Evolutionary conservation across 768 basidiomycete genomes (phyloP), one percentile per base, ranked within the genome.

Genomic region (Glaciozyma martinii): DNA sequence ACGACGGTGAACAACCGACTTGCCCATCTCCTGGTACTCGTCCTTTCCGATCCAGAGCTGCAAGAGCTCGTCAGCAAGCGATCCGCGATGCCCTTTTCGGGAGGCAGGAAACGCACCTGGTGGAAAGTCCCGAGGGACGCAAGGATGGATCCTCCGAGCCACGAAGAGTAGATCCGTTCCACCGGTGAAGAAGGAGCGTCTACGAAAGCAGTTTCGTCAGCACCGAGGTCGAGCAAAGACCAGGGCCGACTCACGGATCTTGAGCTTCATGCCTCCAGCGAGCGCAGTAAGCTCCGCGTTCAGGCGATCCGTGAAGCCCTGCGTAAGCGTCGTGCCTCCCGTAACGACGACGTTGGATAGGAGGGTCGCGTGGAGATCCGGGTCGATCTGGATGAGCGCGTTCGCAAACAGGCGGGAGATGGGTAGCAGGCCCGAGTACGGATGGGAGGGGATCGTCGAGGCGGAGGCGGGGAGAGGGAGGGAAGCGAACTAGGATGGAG

Each of bases 51-150:
- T 91, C 91, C 91, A 93, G 57, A 93, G 79, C 71, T 94, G 68
- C 46, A 30, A 4, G 19, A 3, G 21, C 8, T 18, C 27, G 30
- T 43, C 29, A 43, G 57, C 30, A 18, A 10, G 3, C 12, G 25
- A 9, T 25, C n/a, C 12, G 18, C 47, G 16, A 1, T 3, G 2
- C 13, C 5, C 18, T 54, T n/a, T n/a, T n/a, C n/a, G n/a, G 47
- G 1, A 18, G 9, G 43, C 6, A 52, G 29, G 18, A 32, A 8
- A 18, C 62, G 56, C 33, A 69, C 68, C 53, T 69, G 94, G 75
- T 99, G 95, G 82, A 98, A 99, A 21, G 93, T 97, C 29, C 95
- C 95, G 73, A 98, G 78, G 74, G 89, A 91, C 1, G 88, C 93
- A 55, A 98, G 80, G 72, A 98, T 94, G 70, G 89, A 91, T 33